Conservation (phyloP, 1,284 basidiomycete species). For the Ceratobasidium papillatum region DNA sequence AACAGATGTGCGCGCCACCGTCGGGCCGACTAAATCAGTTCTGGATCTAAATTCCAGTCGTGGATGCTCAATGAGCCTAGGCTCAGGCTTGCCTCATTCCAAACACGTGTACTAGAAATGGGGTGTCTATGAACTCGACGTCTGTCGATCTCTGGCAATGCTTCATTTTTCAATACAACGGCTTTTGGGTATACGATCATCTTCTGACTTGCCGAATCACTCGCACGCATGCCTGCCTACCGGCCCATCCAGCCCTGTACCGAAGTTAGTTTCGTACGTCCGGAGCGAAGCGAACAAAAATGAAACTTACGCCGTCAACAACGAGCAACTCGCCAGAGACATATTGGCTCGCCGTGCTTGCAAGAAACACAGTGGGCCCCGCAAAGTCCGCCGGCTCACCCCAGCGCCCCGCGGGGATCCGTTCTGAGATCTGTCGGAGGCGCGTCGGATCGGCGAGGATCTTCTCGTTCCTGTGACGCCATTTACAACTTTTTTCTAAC, state of each 20-base stretch:
- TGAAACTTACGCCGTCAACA: constrained; percentile 68
- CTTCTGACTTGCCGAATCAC: constrained; percentile 9
- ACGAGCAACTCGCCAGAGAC: constrained; percentile 87
- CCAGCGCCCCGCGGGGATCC: constrained; percentile 93
- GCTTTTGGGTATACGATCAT: constrained; percentile 3
- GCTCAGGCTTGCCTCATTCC: constrained; percentile 22
- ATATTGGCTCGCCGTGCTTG: constrained; percentile 86
- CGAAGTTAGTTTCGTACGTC: constrained; percentile 1
- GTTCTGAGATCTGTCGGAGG: constrained; percentile 87
- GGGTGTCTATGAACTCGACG: constrained; percentile 34
- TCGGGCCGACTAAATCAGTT: neutral
- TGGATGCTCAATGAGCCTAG: constrained; percentile 9
- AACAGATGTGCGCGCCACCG: constrained; percentile 7
- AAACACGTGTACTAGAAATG: constrained; percentile 39
- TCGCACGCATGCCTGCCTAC: neutral
- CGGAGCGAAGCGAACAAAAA: neutral
- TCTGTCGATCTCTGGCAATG: constrained; percentile 3
- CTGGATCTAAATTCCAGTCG: neutral
- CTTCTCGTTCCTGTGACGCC: constrained; percentile 72
- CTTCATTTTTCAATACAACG: constrained; percentile 6
- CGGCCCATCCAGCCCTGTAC: constrained; percentile 34
- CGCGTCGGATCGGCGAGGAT: constrained; percentile 78
- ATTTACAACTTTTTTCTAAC: constrained; percentile 6
- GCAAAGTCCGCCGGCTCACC: constrained; percentile 89
- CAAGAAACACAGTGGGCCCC: constrained; percentile 89